Evolutionary conservation across 2,329 filamentous ascomycete genomes (phyloP), one percentile per base, ranked within the genome.

Genomic region (Fusarium heterosporum): DNA sequence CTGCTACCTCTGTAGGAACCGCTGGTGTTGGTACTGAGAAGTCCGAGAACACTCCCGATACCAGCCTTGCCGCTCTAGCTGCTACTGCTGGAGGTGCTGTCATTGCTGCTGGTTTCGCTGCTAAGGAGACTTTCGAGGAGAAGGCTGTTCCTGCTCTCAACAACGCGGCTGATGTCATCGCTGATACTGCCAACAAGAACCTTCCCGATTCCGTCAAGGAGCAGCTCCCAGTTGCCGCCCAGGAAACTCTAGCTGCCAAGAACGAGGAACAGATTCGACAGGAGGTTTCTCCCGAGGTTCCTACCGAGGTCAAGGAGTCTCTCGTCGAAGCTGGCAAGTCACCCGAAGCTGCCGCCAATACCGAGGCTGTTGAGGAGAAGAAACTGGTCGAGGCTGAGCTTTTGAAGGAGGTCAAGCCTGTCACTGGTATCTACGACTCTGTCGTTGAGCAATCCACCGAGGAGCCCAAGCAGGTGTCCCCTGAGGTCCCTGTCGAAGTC

Each of bases 331-430:
- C 90, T 22, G 85, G 87, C 54, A 77, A 84, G 72, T 83, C 81
- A 62, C 90, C 92, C 10, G 93, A 96, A 78, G 92, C 92, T 32
- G 87, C 90, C 34, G 85, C 86, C 55, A 90, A 89, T 77, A 81
- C 87, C 3, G 83, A 84, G 55, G 90, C 89, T 17, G 91, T 96
- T 8, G 80, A 85, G 64, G 91, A 94, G 71, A 96, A 96, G 86
- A 87, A 87, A 76, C 84, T 82, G 11, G 84, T 93, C 7, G 93
- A 96, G 81, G 78, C 86, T 26, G 90, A 97, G 79, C 83, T 96
- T 10, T 81, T 93, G 46, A 84, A 87, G 67, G 86, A 91, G 76
- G 84, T 89, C 63, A 82, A 85, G 76, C 75, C 75, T 52, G 41
- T 63, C 29, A 66, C 70, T 10, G 66, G 61, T 30, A 69, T 53